Evolutionary conservation across 2,329 filamentous ascomycete species (phyloP).

Genomic region (Ophiostoma sp.): DNA sequence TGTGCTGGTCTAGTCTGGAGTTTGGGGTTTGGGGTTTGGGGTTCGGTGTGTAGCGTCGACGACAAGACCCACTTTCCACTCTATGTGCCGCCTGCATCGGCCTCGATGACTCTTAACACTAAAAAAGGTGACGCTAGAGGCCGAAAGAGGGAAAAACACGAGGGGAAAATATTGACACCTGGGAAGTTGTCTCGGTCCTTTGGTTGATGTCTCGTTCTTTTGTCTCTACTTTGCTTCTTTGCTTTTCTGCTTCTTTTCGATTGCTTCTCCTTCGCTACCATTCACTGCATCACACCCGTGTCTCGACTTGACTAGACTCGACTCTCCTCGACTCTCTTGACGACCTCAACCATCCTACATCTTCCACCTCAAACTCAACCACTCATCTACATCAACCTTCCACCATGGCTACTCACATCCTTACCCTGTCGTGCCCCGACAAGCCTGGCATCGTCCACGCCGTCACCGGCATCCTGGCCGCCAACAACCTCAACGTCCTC

Average conservation of each 20-base stretch:
- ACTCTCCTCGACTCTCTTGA: background rate
- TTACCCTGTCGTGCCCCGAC: constrained; percentile 79
- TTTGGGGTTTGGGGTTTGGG: background rate
- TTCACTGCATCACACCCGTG: background rate
- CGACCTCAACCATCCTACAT: background rate
- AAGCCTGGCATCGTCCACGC: constrained; percentile 80
- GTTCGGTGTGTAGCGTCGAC: background rate
- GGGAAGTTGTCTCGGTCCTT: background rate
- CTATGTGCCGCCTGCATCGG: background rate
- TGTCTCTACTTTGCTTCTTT: background rate
- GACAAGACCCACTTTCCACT: background rate
- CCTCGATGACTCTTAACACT: constrained; percentile 6
- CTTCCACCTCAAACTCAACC: background rate
- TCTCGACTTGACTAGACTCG: too few relatives aligned
- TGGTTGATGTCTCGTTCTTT: background rate
- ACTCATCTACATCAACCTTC: constrained; percentile 20
- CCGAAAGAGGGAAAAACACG: constrained; percentile 10
- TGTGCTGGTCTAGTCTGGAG: background rate
- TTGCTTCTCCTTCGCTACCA: background rate
- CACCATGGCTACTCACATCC: constrained; percentile 54
- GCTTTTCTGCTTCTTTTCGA: background rate
- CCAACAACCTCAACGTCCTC: constrained; percentile 71
- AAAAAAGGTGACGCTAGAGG: constrained; percentile 2
- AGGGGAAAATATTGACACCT: constrained; percentile 12
- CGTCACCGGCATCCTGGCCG: constrained; percentile 70